Percentiles rank a stretch among this genome's conserved stretches.
phyloP scores from a whole-genome alignment of 2,329 filamentous ascomycete genomes.

The Exserohilum rostratum region DNA sequence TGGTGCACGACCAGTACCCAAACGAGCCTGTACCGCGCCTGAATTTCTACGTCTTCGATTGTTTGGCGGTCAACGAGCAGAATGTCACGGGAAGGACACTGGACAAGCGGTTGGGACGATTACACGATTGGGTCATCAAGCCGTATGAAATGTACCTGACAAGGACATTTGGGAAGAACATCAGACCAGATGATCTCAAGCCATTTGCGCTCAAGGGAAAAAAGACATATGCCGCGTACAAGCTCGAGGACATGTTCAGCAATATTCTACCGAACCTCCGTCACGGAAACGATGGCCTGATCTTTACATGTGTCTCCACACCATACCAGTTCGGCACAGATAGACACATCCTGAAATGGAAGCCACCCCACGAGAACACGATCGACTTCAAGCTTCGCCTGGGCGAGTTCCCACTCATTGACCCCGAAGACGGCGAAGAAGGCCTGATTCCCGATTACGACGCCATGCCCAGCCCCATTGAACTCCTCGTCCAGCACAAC shows the following conservation, averaged over 20 bases:
- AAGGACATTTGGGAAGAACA: slow-evolving; percentile 58
- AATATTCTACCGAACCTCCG: slow-evolving; percentile 81
- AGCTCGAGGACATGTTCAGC: slow-evolving; percentile 77
- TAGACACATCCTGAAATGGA: slow-evolving; percentile 95
- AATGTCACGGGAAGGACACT: slow-evolving; percentile 78
- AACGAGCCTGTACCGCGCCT: slow-evolving; percentile 69
- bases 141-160: slow-evolving; percentile 69
- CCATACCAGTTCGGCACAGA: slow-evolving; percentile 91
- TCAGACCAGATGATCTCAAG: slow-evolving; percentile 50
- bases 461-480: slow-evolving; percentile 69
- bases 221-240: slow-evolving; percentile 86
- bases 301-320: slow-evolving; percentile 92
- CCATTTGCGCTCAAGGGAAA: slow-evolving; percentile 88
- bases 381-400: slow-evolving; percentile 87
- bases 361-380: slow-evolving; percentile 92
- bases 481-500: slow-evolving; percentile 73
- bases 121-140: slow-evolving; percentile 76
- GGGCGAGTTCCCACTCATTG: slow-evolving; percentile 70
- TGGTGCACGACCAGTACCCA: slow-evolving; percentile 79
- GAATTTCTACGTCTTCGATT: slow-evolving; percentile 92
- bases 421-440: slow-evolving; percentile 71
- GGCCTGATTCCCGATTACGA: slow-evolving; percentile 77
- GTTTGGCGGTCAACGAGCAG: slow-evolving; percentile 78
- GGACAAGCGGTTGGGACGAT: slow-evolving; percentile 87
- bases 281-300: slow-evolving; percentile 94